Conservation (phyloP, 78 protist species). For the Speleostelium caveatum region DNA sequence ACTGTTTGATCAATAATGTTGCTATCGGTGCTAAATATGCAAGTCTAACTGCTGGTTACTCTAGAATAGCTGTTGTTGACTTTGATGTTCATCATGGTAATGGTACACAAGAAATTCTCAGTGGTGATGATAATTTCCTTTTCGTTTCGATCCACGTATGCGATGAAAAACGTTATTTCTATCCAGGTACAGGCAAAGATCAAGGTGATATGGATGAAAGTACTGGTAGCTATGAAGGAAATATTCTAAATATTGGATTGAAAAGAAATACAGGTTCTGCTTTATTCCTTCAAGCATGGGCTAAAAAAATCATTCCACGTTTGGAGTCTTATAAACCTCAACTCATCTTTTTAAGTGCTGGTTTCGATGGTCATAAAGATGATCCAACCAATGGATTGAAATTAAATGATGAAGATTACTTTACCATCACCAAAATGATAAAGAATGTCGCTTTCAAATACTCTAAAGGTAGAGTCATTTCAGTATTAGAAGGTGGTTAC, state of each 20-base stretch:
- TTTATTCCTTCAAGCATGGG: conserved; percentile 58
- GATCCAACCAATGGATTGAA: conserved; percentile 84
- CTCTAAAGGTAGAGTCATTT: conserved; percentile 72
- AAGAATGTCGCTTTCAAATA: conserved; percentile 64
- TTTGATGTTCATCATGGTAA: conserved; percentile 91
- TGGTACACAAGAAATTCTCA: conserved; percentile 86
- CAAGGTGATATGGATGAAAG: conserved; percentile 18
- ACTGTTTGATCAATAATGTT: conserved; percentile 87
- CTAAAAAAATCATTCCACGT: conserved; percentile 69
- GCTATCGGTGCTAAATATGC: conserved; percentile 90
- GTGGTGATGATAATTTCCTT: conserved; percentile 80
- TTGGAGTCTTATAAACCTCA: conserved; percentile 78
- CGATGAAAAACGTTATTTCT: conserved; percentile 72
- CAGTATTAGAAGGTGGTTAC: conserved; percentile 85
- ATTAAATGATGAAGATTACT: conserved; percentile 71
- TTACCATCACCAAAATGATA: conserved; percentile 73
- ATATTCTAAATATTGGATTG: conserved; percentile 71
- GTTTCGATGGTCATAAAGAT: conserved; percentile 87
- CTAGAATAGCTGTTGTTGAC: conserved; percentile 85
- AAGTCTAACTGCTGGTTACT: conserved; percentile 1
- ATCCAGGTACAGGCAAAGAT: conserved; percentile 82
- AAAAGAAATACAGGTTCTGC: conserved; percentile 51
- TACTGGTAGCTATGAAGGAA: conserved; percentile 43
- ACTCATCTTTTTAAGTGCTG: conserved; percentile 83
- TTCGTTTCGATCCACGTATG: conserved; percentile 84